Percentiles rank a stretch among this genome's conserved stretches.
Conservation (phyloP, 441 rosid species). For the Theobroma grandiflorum region DNA sequence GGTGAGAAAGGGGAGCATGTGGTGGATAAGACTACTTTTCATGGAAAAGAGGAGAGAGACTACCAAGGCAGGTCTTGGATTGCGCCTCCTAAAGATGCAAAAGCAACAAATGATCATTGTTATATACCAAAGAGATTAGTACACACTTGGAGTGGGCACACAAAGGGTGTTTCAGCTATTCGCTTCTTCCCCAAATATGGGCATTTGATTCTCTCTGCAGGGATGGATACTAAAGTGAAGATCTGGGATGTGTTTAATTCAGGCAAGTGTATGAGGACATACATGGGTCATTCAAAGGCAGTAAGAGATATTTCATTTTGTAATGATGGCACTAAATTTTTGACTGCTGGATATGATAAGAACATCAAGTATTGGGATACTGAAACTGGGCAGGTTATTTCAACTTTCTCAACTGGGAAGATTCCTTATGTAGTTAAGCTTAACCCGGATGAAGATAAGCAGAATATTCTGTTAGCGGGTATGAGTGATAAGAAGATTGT, state of each 20-base stretch:
- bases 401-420: constrained; percentile 91
- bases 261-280: constrained; percentile 98
- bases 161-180: constrained; percentile 95
- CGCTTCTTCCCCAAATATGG: constrained; percentile 93
- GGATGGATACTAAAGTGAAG: constrained; percentile 96
- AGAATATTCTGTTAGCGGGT: constrained; percentile 92
- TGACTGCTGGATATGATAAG: constrained; percentile 95
- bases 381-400: constrained; percentile 96
- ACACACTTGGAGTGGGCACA: constrained; percentile 99
- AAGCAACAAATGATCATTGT: constrained; percentile 93
- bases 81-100: constrained; percentile 95
- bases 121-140: constrained; percentile 91
- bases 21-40: constrained; percentile 90
- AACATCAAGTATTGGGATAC: constrained; percentile 99
- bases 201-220: constrained; percentile 97
- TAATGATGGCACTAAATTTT: constrained; percentile 93
- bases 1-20: constrained; percentile 80
- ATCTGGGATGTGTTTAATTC: constrained; percentile 99
- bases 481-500: constrained; percentile 99
- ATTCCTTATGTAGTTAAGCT: constrained; percentile 94
- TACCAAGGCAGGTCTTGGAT: constrained; percentile 99
- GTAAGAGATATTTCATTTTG: constrained; percentile 93
- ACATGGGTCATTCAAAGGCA: constrained; percentile 96
- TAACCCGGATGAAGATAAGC: constrained; percentile 96
- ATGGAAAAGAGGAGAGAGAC: constrained; percentile 95